phyloP scores from a whole-genome alignment of 2,329 filamentous ascomycete genomes.

The Epicoccum nigrum region DNA sequence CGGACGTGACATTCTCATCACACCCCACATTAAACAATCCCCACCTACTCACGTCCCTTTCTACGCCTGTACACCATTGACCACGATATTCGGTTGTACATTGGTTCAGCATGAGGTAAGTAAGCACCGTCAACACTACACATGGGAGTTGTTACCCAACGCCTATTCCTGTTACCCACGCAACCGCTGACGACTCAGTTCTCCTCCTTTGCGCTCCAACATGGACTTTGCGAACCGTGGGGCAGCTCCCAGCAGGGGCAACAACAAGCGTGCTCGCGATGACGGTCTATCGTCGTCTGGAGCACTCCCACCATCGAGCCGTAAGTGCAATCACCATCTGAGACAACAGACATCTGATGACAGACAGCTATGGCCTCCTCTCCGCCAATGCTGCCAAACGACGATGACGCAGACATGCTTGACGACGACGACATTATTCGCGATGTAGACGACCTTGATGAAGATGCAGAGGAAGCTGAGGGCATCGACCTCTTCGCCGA shows the following conservation, averaged over 20 bases:
- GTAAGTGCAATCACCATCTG: conserved; percentile 54
- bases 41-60: conserved; percentile 13
- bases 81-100: conserved; percentile 5
- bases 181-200: conserved; percentile 60
- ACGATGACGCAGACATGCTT: conserved; percentile 72
- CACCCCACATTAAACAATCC: conserved; percentile 12
- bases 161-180: conserved; percentile 26
- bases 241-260: conserved; percentile 56
- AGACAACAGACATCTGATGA: conserved; percentile 17
- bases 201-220: conserved; percentile 81
- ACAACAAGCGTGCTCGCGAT: conserved; percentile 72
- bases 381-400: conserved; percentile 69
- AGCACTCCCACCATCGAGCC: conserved; percentile 66
- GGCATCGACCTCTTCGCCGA: conserved; percentile 75
- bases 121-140: conserved; percentile 1
- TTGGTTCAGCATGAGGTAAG: conserved; percentile 31
- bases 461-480: conserved; percentile 72
- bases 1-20: conserved; percentile 7
- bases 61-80: conserved; percentile 7
- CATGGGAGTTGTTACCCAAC: conserved; percentile 11
- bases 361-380: conserved; percentile 63
- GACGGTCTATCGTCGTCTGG: conserved; percentile 63
- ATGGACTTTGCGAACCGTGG: conserved; percentile 86
- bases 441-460: conserved; percentile 71
- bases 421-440: conserved; percentile 70